Conservation (phyloP, 176 grass and related monocot species). For the Musa troglodytarum region DNA sequence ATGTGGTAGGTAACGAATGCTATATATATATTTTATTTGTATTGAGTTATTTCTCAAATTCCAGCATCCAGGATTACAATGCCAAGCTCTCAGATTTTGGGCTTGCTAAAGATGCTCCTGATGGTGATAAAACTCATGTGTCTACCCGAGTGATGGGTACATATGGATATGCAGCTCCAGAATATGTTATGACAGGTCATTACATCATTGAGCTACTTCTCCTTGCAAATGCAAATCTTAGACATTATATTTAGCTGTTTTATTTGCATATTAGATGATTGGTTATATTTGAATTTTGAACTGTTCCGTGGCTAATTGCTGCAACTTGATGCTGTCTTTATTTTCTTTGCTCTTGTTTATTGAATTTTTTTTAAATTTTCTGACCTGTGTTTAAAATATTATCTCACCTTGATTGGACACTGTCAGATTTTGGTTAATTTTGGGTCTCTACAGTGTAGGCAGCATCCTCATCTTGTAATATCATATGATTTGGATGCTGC, state of each 20-base stretch:
- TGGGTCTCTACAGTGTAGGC: too few relatives aligned
- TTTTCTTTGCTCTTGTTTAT: not conserved
- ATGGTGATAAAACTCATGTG: constrained; percentile 99
- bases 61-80: constrained; percentile 75
- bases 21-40: constrained; percentile 7
- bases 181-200: constrained; percentile 99
- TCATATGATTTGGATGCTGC: too few relatives aligned
- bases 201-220: not conserved
- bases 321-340: not conserved
- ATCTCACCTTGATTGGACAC: too few relatives aligned
- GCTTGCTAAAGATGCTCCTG: constrained; percentile 98
- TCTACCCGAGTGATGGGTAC: constrained; percentile 99
- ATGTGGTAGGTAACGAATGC: constrained; percentile 40
- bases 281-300: not conserved
- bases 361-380: not conserved
- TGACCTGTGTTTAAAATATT: not conserved
- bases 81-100: constrained; percentile 99
- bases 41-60: constrained; percentile 6
- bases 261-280: not conserved
- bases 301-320: not conserved
- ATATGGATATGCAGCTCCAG: constrained; percentile 96
- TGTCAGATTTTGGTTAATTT: too few relatives aligned
- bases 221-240: not conserved
- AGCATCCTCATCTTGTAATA: too few relatives aligned
- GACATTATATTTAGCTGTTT: not conserved